Conservation (phyloP, 2,329 filamentous ascomycete species). For the Colletotrichum nymphaeae region DNA sequence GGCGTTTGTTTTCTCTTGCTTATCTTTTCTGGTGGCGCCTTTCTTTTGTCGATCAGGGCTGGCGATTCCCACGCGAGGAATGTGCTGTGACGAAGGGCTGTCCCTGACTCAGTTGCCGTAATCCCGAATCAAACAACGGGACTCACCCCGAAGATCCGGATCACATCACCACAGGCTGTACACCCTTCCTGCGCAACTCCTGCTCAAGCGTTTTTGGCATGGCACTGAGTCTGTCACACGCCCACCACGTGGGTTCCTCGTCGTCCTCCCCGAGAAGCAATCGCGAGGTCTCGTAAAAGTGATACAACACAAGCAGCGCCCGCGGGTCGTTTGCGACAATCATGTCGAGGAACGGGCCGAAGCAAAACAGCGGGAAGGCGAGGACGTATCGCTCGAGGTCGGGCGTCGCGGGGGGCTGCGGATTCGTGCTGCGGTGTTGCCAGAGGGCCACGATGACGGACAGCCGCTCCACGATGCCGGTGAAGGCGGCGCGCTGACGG, state of each 20-base stretch:
- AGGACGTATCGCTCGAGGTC: conserved; percentile 43
- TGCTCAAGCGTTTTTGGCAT: conserved; percentile 34
- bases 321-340: conserved; percentile 40
- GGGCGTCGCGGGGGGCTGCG: background rate
- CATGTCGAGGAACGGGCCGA: conserved; percentile 40
- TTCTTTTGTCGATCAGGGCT: no score
- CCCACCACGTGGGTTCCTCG: conserved; percentile 41
- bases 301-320: conserved; percentile 42
- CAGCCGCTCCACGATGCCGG: conserved; percentile 35
- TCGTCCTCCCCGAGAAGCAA: conserved; percentile 33
- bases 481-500: conserved; percentile 36
- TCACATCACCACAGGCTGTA: background rate
- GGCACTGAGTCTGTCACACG: conserved; percentile 31
- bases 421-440: background rate
- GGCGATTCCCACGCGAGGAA: background rate
- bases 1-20: background rate
- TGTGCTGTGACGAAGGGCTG: background rate
- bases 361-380: conserved; percentile 44
- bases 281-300: conserved; percentile 41
- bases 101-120: background rate
- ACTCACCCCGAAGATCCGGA: background rate
- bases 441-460: conserved; percentile 36
- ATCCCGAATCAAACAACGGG: background rate
- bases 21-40: background rate
- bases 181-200: background rate